phyloP scores from a whole-genome alignment of 2,329 filamentous ascomycete genomes.

The Diaporthe citriasiana region DNA sequence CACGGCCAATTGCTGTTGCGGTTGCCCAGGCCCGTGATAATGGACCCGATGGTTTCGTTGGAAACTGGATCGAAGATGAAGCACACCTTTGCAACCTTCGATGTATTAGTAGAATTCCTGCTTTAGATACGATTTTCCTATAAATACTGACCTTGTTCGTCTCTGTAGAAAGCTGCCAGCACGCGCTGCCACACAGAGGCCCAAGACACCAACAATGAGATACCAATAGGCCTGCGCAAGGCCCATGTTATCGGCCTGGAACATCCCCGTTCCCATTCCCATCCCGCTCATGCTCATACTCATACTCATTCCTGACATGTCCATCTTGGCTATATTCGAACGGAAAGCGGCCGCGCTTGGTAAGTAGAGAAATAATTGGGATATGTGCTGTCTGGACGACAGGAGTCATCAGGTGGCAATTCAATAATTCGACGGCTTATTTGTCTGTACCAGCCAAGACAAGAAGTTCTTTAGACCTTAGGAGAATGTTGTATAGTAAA shows the following conservation, averaged over 20 bases:
- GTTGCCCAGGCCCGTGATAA: slow-evolving; percentile 70
- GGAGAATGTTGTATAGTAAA: not conserved
- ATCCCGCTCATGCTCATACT: slow-evolving; percentile 51
- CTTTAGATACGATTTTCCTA: not conserved
- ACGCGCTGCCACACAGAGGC: slow-evolving; percentile 57
- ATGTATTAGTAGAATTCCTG: not conserved
- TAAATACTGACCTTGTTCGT: slow-evolving; percentile 55
- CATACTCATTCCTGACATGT: slow-evolving; percentile 39
- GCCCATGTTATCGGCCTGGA: slow-evolving; percentile 61
- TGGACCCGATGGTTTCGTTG: slow-evolving; percentile 64
- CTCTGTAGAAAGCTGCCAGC: slow-evolving; percentile 60
- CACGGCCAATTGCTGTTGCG: slow-evolving; percentile 68
- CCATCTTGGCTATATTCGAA: slow-evolving; percentile 40
- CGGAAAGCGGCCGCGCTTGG: not conserved
- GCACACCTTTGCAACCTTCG: slow-evolving; percentile 62
- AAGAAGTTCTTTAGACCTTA: not conserved
- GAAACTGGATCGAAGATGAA: slow-evolving; percentile 60
- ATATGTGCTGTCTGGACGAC: not conserved
- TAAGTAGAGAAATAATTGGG: not conserved
- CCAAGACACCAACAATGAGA: slow-evolving; percentile 65
- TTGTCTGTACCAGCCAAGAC: slow-evolving; percentile 35
- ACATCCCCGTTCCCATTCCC: slow-evolving; percentile 56
- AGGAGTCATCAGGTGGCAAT: not conserved
- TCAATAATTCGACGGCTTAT: not conserved
- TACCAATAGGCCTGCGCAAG: slow-evolving; percentile 73